These are phyloP conservation scores for Penicillium daleae DNA, from an alignment of 495 filamentous ascomycete genomes.

Conservation along the genomic window DNA sequence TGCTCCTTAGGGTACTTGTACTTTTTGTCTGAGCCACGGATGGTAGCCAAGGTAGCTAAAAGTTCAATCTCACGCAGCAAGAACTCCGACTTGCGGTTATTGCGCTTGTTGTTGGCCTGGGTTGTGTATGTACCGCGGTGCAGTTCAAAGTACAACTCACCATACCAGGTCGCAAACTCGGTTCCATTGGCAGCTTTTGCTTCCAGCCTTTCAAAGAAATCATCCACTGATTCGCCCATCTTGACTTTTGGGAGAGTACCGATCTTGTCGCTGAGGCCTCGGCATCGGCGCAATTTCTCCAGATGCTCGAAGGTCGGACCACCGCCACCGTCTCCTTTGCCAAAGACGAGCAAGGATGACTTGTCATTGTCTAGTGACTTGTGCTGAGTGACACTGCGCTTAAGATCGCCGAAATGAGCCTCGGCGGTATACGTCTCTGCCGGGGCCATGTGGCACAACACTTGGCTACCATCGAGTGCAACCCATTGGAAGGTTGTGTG, in stretches of 20 bases:
- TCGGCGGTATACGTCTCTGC: slow-evolving; percentile 93
- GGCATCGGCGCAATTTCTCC: slow-evolving; percentile 93
- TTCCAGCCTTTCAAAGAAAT: slow-evolving; percentile 88
- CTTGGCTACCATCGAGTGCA: slow-evolving; percentile 89
- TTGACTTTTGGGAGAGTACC: slow-evolving; percentile 84
- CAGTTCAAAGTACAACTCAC: slow-evolving; percentile 96
- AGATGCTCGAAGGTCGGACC: slow-evolving; percentile 92
- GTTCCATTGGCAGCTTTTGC: slow-evolving; percentile 69
- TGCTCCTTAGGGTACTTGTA: slow-evolving; percentile 92
- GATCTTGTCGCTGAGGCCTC: slow-evolving; percentile 86
- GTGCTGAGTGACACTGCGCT: slow-evolving; percentile 85
- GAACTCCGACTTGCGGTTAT: slow-evolving; percentile 85
- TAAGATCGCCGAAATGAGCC: slow-evolving; percentile 95
- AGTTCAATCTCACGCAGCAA: slow-evolving; percentile 85
- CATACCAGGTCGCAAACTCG: slow-evolving; percentile 94
- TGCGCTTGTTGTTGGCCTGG: slow-evolving; percentile 94
- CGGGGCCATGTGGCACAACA: slow-evolving; percentile 96
- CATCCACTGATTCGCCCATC: slow-evolving; percentile 91
- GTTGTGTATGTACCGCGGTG: slow-evolving; percentile 97
- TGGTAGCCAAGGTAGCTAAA: slow-evolving; percentile 81
- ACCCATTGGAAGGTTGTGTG: slow-evolving; percentile 99
- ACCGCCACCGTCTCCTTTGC: slow-evolving; percentile 94
- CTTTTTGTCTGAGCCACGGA: slow-evolving; percentile 54
- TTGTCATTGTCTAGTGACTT: slow-evolving; percentile 92
- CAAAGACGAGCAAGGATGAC: slow-evolving; percentile 88